Conservation (phyloP, 345 rosid species). For the Euphorbia pulcherrima region DNA sequence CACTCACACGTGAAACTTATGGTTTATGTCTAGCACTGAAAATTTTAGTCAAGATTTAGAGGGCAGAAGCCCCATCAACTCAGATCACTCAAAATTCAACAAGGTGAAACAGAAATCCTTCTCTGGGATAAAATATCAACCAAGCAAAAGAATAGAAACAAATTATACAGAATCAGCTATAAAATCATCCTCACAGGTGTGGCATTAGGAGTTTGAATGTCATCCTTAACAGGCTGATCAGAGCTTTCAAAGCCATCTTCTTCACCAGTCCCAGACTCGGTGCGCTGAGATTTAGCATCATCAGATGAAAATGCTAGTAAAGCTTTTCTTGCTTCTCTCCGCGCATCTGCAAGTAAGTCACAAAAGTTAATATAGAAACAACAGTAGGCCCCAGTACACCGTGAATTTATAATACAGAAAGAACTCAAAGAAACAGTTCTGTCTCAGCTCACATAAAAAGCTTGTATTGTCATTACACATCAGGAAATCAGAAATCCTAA, state of each 20-base stretch:
- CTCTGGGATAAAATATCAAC: background rate
- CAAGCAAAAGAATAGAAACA: background rate
- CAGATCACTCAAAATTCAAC: background rate
- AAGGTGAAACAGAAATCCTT: background rate
- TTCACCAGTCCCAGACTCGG: constrained; percentile 36
- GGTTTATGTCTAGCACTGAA: background rate
- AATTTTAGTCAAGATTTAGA: background rate
- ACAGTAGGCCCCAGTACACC: background rate
- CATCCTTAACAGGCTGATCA: constrained; percentile 41
- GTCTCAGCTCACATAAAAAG: background rate
- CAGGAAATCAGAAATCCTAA: background rate
- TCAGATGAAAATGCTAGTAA: constrained; percentile 76
- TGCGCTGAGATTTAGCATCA: constrained; percentile 37
- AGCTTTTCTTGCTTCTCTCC: constrained; percentile 96
- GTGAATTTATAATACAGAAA: background rate
- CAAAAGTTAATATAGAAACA: background rate
- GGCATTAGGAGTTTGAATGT: constrained; percentile 44
- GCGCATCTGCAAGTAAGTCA: constrained; percentile 56
- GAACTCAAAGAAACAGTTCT: background rate
- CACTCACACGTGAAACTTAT: background rate
- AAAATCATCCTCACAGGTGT: constrained; percentile 64
- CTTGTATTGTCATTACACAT: background rate
- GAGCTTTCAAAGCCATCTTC: constrained; percentile 38
- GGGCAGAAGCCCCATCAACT: background rate
- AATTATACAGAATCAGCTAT: constrained; percentile 14